These are phyloP conservation scores for Phyllostachys edulis DNA, from an alignment of 176 grass and related monocot genomes.

Conservation along the genomic window DNA sequence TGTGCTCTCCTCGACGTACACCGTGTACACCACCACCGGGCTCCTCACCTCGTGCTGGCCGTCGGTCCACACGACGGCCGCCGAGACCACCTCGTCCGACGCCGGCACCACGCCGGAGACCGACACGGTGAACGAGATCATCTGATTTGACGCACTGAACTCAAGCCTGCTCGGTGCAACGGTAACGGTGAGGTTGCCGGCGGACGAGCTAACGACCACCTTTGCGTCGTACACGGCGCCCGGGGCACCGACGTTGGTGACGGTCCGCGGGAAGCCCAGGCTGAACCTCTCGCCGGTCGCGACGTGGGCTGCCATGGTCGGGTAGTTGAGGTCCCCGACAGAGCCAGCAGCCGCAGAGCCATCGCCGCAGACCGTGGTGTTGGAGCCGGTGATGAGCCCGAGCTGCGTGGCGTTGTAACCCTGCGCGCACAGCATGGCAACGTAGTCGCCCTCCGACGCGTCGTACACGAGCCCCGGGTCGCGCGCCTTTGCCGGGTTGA, in stretches of 20 bases:
- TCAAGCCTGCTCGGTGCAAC: slow-evolving; percentile 19
- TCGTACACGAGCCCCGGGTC: slow-evolving; percentile 47
- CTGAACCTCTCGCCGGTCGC: neutral
- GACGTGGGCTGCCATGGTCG: slow-evolving; percentile 31
- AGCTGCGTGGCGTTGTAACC: slow-evolving; percentile 50
- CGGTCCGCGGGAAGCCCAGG: slow-evolving; percentile 28
- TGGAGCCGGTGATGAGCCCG: slow-evolving; percentile 10
- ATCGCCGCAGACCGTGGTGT: neutral
- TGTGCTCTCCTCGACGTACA: neutral
- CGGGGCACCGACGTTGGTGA: slow-evolving; percentile 47
- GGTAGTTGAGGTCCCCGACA: slow-evolving; percentile 38
- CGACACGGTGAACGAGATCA: slow-evolving; percentile 11
- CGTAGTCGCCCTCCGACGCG: slow-evolving; percentile 19
- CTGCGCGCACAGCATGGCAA: slow-evolving; percentile 43
- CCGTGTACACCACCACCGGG: slow-evolving; percentile 21
- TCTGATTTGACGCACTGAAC: slow-evolving; percentile 20
- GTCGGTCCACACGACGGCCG: slow-evolving; percentile 38
- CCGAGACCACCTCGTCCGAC: slow-evolving; percentile 12
- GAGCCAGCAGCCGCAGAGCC: neutral
- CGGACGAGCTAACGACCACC: neutral
- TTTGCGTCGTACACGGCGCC: slow-evolving; percentile 14
- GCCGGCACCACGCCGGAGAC: neutral
- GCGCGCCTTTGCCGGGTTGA: slow-evolving; percentile 10
- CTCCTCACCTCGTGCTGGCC: slow-evolving; percentile 21
- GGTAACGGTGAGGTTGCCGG: neutral